Evolutionary conservation across 1,139 yeast species (phyloP), one percentile per base, ranked within the genome.

Genomic region (Petasospora rhodanensis): DNA sequence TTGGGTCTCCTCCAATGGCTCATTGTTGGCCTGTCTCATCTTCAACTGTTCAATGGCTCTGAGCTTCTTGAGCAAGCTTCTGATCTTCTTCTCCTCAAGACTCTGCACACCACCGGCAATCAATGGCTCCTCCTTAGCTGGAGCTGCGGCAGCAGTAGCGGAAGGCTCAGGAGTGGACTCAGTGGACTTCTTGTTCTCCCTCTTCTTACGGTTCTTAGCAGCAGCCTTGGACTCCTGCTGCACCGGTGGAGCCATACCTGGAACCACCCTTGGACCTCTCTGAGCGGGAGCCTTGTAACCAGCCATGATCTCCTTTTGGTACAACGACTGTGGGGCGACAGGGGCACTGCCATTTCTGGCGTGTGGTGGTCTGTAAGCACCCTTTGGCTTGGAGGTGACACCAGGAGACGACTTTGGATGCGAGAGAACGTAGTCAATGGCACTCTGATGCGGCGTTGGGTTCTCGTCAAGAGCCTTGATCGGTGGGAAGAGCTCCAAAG

Each of bases 351-450:
- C 68, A 24, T 69, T 71, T 62, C 96, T 74, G 8, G 96, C 96
- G 59, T 87, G 96, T 7, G 97, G 97, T 20, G 97, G 97, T 58
- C 94, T 76, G 61, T 89, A 89, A 19, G 96, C 97, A 38, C 95
- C 95, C 22, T 75, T 71, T 27, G 84, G 79, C 52, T 78, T 79
- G 35, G 57, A 38, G 14, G 53, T 46, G 16, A 59, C 38, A 24
- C 45, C 48, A 3, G 46, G 35, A 8, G 43, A 36, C n/a, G 33
- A 31, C 33, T 58, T 61, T 28, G 61, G 61, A 43, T 62, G 55
- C 42, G 69, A 70, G 43, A 71, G 66, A 22, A 68, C 44, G 66
- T 52, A 76, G 35, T 76, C 83, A 31, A 66, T 60, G 12, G 84
- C 85, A 31, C 86, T 76, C 36, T 64, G 62, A 54, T 89, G 93